Conservation (phyloP, 202 grass and related monocot genomes). For the Musa balbisiana region DNA sequence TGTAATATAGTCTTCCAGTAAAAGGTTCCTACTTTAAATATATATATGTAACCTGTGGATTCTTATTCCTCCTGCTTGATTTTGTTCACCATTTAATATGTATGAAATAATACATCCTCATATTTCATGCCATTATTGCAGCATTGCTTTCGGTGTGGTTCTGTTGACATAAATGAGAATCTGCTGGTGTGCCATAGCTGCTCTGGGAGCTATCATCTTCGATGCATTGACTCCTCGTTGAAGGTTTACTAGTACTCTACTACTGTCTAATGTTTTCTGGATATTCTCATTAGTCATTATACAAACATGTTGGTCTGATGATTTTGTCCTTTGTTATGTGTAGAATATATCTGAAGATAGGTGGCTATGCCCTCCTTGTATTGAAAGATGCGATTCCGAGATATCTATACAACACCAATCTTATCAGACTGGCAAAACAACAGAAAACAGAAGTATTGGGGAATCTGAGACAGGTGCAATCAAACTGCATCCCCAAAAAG, state of each 20-base stretch:
- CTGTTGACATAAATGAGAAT: constrained; percentile 23
- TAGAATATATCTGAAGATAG: constrained; percentile 10
- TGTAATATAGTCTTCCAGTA: background rate
- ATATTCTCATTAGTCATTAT: background rate
- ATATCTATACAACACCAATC: background rate
- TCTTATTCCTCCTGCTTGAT: background rate
- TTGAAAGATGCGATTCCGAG: constrained; percentile 1
- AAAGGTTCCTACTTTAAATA: background rate
- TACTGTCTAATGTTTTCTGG: background rate
- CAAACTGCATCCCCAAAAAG: background rate
- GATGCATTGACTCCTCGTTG: constrained; percentile 1
- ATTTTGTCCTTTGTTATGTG: background rate
- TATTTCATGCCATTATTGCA: background rate
- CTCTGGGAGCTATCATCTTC: constrained; percentile 15
- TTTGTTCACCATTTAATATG: background rate
- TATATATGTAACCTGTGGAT: background rate
- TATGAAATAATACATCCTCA: background rate
- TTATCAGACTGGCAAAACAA: background rate
- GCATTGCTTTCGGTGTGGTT: constrained; percentile 17
- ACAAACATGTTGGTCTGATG: constrained; percentile 4
- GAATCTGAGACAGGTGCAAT: background rate
- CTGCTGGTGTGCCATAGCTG: constrained; percentile 12
- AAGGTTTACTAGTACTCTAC: constrained; percentile 4
- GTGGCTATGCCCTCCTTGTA: constrained; percentile 13
- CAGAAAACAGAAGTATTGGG: background rate